A percentile compares a stretch with the other conserved stretches of the same genome.
Conservation (phyloP, 2,329 filamentous ascomycete genomes). For the Colletotrichum truncatum region DNA sequence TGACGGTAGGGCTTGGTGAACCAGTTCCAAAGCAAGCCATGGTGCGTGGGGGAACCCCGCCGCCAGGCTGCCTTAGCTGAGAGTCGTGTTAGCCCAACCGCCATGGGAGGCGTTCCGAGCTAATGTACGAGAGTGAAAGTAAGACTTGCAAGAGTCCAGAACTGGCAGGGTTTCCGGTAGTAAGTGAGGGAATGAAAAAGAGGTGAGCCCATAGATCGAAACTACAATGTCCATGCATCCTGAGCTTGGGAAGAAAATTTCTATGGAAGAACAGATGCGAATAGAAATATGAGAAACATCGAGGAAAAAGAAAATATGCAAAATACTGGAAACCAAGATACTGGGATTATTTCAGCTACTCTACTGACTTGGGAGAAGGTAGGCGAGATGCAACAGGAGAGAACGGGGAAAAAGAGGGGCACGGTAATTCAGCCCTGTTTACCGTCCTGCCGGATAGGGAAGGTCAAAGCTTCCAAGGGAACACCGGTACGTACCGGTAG, state of each 20-base stretch:
- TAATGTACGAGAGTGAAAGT: neutral
- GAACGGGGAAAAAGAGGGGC: conserved; percentile 6
- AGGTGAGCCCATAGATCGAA: too few relatives aligned
- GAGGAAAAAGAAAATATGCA: neutral
- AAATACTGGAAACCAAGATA: neutral
- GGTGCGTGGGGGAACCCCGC: neutral
- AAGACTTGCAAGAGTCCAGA: neutral
- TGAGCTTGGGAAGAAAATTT: too few relatives aligned
- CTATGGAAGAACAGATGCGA: too few relatives aligned
- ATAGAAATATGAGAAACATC: neutral
- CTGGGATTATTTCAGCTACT: neutral
- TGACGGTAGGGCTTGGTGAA: neutral
- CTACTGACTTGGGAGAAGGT: neutral
- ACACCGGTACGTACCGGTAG: neutral
- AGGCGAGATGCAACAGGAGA: neutral
- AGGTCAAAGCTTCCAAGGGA: conserved; percentile 10
- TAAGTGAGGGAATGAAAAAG: neutral
- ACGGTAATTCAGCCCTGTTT: conserved; percentile 1
- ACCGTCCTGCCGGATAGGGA: conserved; percentile 6
- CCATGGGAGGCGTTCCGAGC: neutral
- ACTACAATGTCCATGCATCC: too few relatives aligned
- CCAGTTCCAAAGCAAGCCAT: neutral
- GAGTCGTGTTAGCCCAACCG: conserved; percentile 16
- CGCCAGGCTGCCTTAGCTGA: conserved; percentile 23
- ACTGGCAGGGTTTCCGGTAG: neutral